phyloP scores from a whole-genome alignment of 257 asterid species.

The Primulina tabacum region DNA sequence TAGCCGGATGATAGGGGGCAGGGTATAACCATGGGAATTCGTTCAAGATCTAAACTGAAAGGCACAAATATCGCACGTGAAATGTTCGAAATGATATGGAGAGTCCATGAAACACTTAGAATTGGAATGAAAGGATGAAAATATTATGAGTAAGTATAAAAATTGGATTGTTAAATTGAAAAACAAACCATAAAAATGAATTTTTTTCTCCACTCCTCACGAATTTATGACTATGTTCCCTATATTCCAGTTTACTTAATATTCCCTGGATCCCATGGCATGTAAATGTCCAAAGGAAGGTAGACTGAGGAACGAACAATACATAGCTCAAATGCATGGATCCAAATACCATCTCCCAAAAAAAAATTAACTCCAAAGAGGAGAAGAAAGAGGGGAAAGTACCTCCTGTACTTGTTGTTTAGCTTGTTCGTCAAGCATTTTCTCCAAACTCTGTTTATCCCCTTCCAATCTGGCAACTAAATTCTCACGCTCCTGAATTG shows the following conservation, averaged over 20 bases:
- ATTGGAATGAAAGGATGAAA: no score
- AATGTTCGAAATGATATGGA: not conserved
- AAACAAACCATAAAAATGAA: not conserved
- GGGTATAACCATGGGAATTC: not conserved
- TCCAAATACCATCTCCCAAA: constrained; percentile 17
- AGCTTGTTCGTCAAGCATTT: constrained; percentile 87
- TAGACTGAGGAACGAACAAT: constrained; percentile 7
- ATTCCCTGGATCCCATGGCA: not conserved
- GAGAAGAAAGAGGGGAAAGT: constrained; percentile 4
- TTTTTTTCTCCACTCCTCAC: not conserved
- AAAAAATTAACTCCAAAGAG: not conserved
- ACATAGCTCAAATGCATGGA: constrained; percentile 2
- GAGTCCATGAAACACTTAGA: no score
- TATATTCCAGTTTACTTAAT: constrained; percentile 4
- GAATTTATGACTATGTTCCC: not conserved
- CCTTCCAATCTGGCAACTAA: constrained; percentile 90
- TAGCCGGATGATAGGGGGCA: not conserved
- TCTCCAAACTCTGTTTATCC: constrained; percentile 92
- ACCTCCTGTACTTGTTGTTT: constrained; percentile 94
- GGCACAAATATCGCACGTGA: not conserved
- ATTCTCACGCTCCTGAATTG: constrained; percentile 86
- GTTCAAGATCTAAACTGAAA: not conserved
- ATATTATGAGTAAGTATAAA: not conserved
- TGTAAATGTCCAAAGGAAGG: constrained; percentile 13
- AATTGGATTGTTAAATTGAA: not conserved